These are phyloP conservation scores for Arachnomyces sp. DNA, from an alignment of 2,329 filamentous ascomycete species.

Conservation along the genomic window DNA sequence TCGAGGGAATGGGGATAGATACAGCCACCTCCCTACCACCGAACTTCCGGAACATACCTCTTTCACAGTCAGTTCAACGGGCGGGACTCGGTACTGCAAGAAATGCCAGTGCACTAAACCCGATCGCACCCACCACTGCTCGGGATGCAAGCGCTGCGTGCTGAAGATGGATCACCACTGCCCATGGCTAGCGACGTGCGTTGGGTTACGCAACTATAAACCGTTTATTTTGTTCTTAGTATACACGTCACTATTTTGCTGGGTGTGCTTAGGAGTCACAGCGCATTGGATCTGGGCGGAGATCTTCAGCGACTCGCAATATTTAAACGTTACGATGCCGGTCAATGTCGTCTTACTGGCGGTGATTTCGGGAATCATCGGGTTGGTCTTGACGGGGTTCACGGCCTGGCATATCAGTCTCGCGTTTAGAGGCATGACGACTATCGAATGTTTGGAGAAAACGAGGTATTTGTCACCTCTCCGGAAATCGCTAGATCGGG, in stretches of 20 bases:
- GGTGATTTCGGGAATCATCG: constrained; percentile 84
- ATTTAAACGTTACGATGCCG: constrained; percentile 69
- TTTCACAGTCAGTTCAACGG: constrained; percentile 87
- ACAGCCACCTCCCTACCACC: constrained; percentile 72
- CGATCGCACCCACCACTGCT: constrained; percentile 94
- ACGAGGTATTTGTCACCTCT: constrained; percentile 84
- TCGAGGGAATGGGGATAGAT: constrained; percentile 37
- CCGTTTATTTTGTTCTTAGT: constrained; percentile 85
- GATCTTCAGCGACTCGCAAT: constrained; percentile 60
- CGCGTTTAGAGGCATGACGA: constrained; percentile 72
- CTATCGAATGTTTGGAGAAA: constrained; percentile 93
- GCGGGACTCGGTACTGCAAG: constrained; percentile 85
- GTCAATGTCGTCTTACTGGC: constrained; percentile 85
- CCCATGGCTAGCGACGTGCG: constrained; percentile 93
- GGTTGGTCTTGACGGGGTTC: constrained; percentile 79
- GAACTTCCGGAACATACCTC: constrained; percentile 57
- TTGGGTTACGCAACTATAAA: constrained; percentile 92
- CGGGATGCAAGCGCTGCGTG: constrained; percentile 85
- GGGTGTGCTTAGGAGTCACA: constrained; percentile 69
- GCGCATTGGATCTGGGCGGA: constrained; percentile 78
- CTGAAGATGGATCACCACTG: constrained; percentile 99
- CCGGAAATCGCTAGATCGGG: constrained; percentile 59
- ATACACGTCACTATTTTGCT: constrained; percentile 80
- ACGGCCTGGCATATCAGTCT: constrained; percentile 87
- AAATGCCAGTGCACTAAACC: constrained; percentile 94